Conservation (phyloP, 2,329 filamentous ascomycete species). For the Diplodia mutila region DNA sequence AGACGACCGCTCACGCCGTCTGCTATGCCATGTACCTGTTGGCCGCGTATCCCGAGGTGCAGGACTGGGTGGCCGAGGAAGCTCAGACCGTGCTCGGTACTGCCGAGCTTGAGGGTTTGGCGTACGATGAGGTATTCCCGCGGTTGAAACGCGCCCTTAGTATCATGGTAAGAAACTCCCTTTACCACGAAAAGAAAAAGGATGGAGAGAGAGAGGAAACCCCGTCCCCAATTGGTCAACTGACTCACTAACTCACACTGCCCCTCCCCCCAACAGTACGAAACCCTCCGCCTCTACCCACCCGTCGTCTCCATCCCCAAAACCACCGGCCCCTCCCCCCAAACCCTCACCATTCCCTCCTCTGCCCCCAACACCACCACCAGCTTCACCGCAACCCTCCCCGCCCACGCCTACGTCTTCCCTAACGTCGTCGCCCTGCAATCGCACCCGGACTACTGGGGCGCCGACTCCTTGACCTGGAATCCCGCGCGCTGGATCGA, state of each 20-base stretch:
- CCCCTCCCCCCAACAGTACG: slow-evolving; percentile 25
- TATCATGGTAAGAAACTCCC: slow-evolving; percentile 48
- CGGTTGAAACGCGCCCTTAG: slow-evolving; percentile 50
- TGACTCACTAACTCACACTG: no score
- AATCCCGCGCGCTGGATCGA: background rate
- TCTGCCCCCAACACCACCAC: background rate
- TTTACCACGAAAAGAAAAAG: no score
- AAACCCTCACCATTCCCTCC: background rate
- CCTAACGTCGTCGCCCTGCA: slow-evolving; percentile 17
- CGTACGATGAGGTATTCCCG: slow-evolving; percentile 44
- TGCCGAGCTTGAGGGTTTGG: slow-evolving; percentile 21
- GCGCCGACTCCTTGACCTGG: slow-evolving; percentile 10
- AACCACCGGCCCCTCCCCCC: background rate
- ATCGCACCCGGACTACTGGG: slow-evolving; percentile 12
- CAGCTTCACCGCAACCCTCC: background rate
- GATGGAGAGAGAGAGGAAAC: no score
- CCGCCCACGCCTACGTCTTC: background rate
- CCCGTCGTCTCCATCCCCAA: slow-evolving; percentile 29
- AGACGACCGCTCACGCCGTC: slow-evolving; percentile 52
- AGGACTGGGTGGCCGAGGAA: slow-evolving; percentile 58
- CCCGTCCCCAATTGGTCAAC: no score
- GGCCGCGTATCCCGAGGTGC: slow-evolving; percentile 52
- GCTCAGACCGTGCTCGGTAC: slow-evolving; percentile 42
- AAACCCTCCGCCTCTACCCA: slow-evolving; percentile 37
- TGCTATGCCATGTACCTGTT: slow-evolving; percentile 55